A percentile compares a stretch with the other conserved stretches of the same genome.
Evolutionary conservation across 2,329 filamentous ascomycete species (phyloP).

Genomic region (Grosmannia serpens): DNA sequence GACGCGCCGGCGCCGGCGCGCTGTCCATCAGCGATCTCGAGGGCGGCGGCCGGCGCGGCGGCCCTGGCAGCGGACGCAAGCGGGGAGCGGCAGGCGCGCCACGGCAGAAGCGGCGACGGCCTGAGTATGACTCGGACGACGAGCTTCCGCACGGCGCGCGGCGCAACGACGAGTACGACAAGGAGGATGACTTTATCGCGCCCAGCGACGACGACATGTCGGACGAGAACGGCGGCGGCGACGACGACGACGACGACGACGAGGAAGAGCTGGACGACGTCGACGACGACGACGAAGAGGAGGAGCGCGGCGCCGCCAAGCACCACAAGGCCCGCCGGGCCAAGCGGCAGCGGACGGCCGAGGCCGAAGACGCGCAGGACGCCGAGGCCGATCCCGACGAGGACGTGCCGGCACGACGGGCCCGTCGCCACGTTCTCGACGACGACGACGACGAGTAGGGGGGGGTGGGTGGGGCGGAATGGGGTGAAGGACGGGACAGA

Average conservation of each 20-base stretch:
- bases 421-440: slow-evolving; percentile 46
- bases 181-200: slow-evolving; percentile 69
- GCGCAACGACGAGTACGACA: slow-evolving; percentile 64
- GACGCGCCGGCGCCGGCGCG: slow-evolving; percentile 34
- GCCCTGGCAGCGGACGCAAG: slow-evolving; percentile 35
- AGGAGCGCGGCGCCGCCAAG: not conserved
- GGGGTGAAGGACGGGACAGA: not conserved
- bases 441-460: slow-evolving; percentile 41
- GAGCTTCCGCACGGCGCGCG: slow-evolving; percentile 50
- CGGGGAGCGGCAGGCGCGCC: slow-evolving; percentile 34
- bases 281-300: slow-evolving; percentile 26
- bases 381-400: slow-evolving; percentile 46
- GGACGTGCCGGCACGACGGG: slow-evolving; percentile 35
- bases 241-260: slow-evolving; percentile 48
- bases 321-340: slow-evolving; percentile 20
- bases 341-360: slow-evolving; percentile 39
- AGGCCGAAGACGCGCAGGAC: slow-evolving; percentile 31
- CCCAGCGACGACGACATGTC: slow-evolving; percentile 57
- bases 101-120: slow-evolving; percentile 41
- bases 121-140: slow-evolving; percentile 69
- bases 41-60: slow-evolving; percentile 24
- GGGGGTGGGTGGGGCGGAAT: not conserved
- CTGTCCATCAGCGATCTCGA: slow-evolving; percentile 62
- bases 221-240: slow-evolving; percentile 50
- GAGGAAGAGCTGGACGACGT: slow-evolving; percentile 45